Evolutionary conservation across 495 filamentous ascomycete species (phyloP), one percentile per base, ranked within the genome.

Genomic region (Paragyromitra xinjiangensis): DNA sequence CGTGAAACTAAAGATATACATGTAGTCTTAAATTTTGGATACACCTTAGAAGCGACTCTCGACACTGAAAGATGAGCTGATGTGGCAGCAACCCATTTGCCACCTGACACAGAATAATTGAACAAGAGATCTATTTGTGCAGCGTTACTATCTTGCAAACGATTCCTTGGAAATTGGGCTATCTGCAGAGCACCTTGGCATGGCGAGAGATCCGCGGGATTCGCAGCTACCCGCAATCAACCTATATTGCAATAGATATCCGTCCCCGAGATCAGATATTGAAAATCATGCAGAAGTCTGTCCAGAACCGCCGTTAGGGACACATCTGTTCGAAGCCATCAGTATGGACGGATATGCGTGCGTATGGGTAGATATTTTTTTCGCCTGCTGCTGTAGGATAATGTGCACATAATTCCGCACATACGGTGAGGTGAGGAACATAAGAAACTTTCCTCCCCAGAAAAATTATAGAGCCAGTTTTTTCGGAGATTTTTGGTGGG

Each of bases 201-300:
- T 19, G 64, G 7, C 44, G 34, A 69, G 29, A 37, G 9, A 69
- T 59, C 42, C 1, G 22, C 40, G 67, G 53, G 40, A 48, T 69
- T 69, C 22, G 39, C 53, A 69, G 67, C 40, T 58, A 58, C 66
- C 51, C 40, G 29, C 9, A 12, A 48, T 40, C 37, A 22, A 61
- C 9, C 8, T 29, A 19, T 1, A 9, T 58, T 9, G 29, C 26
- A 22, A 44, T n/a, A 44, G 37, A 44, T 44, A 63, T 14, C 37
- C 42, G 14, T 37, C 56, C 16, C 34, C 37, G 42, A 42, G 37
- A 42, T 42, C n/a, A 61, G 56, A 37, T n/a, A 9, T 29, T 22
- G 24, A 26, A 4, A 56, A 3, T 29, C 2, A n/a, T 42, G 59
- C 8, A 44, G 14, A 63, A 24, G 11, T 11, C 37, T 63, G 59